Conservation (phyloP, 1,284 basidiomycete genomes). For the Rhodotorula sp. region DNA sequence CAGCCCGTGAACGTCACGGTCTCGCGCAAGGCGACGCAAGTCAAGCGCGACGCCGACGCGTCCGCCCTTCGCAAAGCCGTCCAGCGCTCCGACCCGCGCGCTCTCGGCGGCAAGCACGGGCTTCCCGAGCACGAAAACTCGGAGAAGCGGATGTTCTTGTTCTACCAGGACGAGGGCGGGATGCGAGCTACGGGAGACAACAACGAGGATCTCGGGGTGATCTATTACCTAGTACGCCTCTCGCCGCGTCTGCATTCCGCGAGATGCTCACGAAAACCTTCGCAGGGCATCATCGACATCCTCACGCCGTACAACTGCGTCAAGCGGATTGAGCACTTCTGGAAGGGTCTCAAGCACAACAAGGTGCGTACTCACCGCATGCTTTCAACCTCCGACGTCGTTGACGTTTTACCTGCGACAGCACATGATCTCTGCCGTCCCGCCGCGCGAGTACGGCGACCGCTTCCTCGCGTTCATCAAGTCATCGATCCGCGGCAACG, state of each 20-base stretch:
- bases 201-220: constrained; percentile 69
- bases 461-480: constrained; percentile 65
- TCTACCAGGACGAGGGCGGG: constrained; percentile 97
- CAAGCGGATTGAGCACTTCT: constrained; percentile 85
- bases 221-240: constrained; percentile 68
- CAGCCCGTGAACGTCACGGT: constrained; percentile 62
- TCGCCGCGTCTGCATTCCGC: no score
- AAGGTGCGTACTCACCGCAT: constrained; percentile 57
- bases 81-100: constrained; percentile 75
- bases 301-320: constrained; percentile 77
- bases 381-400: constrained; percentile 10
- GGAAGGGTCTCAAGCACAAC: constrained; percentile 86
- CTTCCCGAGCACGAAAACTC: constrained; percentile 64
- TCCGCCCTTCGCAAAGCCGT: constrained; percentile 80
- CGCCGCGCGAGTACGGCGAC: constrained; percentile 75
- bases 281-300: constrained; percentile 86
- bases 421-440: constrained; percentile 91
- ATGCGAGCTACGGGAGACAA: constrained; percentile 81
- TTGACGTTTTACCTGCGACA: constrained; percentile 46
- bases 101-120: constrained; percentile 62
- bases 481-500: constrained; percentile 32
- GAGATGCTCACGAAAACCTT: not conserved
- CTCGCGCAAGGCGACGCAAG: constrained; percentile 59
- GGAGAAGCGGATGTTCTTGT: constrained; percentile 81
- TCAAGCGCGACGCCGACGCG: constrained; percentile 56